A percentile compares a stretch with the other conserved stretches of the same genome.
phyloP scores from a whole-genome alignment of 345 rosid species.

The Corchorus olitorius region DNA sequence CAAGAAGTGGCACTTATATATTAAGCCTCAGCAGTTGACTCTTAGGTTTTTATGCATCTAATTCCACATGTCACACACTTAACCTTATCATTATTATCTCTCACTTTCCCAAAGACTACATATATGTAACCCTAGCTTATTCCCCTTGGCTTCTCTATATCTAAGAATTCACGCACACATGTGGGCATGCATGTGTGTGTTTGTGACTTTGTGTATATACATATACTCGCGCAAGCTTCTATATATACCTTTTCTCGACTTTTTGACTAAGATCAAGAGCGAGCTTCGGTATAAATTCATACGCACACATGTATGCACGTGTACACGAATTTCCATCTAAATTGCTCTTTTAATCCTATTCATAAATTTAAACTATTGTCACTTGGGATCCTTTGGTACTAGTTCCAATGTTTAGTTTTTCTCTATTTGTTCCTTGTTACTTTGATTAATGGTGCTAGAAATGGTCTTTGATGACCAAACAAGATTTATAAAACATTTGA shows the following conservation, averaged over 20 bases:
- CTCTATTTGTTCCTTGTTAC: neutral
- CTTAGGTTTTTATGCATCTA: constrained; percentile 43
- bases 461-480: neutral
- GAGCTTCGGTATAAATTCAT: constrained; percentile 8
- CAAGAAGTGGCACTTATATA: constrained; percentile 18
- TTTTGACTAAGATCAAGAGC: neutral
- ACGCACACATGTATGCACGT: constrained; percentile 91
- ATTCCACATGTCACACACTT: constrained; percentile 56
- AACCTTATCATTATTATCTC: neutral
- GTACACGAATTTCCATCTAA: constrained; percentile 69
- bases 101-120: constrained; percentile 25
- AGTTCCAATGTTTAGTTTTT: constrained; percentile 24
- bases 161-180: constrained; percentile 50
- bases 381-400: constrained; percentile 22
- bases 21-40: constrained; percentile 37
- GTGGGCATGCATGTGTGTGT: constrained; percentile 70
- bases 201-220: constrained; percentile 48
- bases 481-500: neutral
- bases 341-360: constrained; percentile 25
- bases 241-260: constrained; percentile 22
- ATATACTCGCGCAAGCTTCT: constrained; percentile 44
- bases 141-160: neutral
- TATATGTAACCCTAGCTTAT: neutral
- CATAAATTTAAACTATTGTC: constrained; percentile 1
- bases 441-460: neutral